phyloP scores from a whole-genome alignment of 2,329 filamentous ascomycete genomes.

The Mycogone perniciosa region DNA sequence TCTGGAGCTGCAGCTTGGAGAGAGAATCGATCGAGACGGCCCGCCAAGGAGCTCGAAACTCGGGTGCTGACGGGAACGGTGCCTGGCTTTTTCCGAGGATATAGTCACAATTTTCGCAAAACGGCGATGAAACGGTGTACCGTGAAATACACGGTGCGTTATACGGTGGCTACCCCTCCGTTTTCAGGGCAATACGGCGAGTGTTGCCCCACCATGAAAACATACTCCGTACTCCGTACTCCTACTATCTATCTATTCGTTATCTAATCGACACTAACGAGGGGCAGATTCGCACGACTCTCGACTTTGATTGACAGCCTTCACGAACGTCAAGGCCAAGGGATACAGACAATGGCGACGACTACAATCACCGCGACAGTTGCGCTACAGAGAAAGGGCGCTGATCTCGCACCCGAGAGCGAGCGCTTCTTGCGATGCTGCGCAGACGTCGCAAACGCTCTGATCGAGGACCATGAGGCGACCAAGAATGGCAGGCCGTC shows the following conservation, averaged over 20 bases:
- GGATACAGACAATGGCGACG: slow-evolving; percentile 30
- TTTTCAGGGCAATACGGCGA: too few relatives aligned
- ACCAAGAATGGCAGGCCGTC: slow-evolving; percentile 66
- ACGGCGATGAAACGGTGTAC: too few relatives aligned
- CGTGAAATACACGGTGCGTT: too few relatives aligned
- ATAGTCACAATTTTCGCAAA: too few relatives aligned
- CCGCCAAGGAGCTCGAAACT: slow-evolving; percentile 9
- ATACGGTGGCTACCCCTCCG: too few relatives aligned
- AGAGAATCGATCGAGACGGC: slow-evolving; percentile 13
- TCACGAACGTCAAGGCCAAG: neutral
- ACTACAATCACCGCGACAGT: slow-evolving; percentile 60
- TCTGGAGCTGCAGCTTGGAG: slow-evolving; percentile 15
- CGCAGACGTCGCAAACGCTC: slow-evolving; percentile 85
- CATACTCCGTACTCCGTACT: too few relatives aligned
- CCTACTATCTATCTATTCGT: too few relatives aligned
- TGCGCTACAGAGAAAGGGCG: slow-evolving; percentile 64
- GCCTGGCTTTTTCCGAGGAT: slow-evolving; percentile 19
- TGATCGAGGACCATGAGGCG: slow-evolving; percentile 91
- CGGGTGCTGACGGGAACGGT: slow-evolving; percentile 20
- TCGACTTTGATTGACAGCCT: too few relatives aligned
- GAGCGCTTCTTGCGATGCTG: slow-evolving; percentile 92
- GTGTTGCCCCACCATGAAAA: too few relatives aligned
- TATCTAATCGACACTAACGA: too few relatives aligned
- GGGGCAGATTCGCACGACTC: too few relatives aligned
- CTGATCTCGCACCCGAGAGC: slow-evolving; percentile 81